Conservation (phyloP, 768 basidiomycete genomes). For the Jaapia argillacea region DNA sequence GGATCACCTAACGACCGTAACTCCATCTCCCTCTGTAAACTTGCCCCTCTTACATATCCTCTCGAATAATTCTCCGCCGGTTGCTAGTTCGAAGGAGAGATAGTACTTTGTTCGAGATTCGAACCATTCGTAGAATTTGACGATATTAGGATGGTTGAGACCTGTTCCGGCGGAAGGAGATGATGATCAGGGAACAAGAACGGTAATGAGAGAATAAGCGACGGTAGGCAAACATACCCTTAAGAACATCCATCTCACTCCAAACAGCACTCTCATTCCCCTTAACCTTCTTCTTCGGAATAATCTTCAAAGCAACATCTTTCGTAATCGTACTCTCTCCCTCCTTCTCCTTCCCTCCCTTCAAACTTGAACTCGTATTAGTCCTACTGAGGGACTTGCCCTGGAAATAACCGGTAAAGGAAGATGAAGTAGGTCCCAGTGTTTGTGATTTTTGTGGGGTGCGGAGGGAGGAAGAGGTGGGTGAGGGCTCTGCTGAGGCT, state of each 20-base stretch:
- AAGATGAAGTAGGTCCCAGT: not conserved
- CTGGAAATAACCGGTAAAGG: conserved; percentile 1
- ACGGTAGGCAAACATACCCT: conserved; percentile 56
- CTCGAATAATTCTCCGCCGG: conserved; percentile 92
- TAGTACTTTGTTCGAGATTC: conserved; percentile 93
- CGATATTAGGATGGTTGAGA: too few species aligned
- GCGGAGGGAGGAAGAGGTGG: not conserved
- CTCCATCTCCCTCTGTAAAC: conserved; percentile 90
- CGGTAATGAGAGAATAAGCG: conserved; percentile 4
- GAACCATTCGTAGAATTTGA: conserved; percentile 96
- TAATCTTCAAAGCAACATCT: conserved; percentile 83
- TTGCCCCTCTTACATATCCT: conserved; percentile 78
- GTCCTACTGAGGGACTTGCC: conserved; percentile 3
- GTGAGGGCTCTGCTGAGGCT: conserved; percentile 25
- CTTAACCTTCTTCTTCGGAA: conserved; percentile 92
- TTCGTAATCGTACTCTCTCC: conserved; percentile 31
- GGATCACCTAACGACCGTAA: conserved; percentile 60
- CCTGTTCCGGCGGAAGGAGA: too few species aligned
- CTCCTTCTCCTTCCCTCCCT: not conserved
- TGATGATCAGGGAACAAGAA: not conserved
- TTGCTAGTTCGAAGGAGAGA: conserved; percentile 89
- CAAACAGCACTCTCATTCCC: conserved; percentile 84
- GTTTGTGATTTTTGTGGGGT: not conserved
- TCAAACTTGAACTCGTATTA: not conserved
- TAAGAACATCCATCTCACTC: conserved; percentile 90